Conservation (phyloP, 371 early-diverging fungal species). For the Mucor saturninus region DNA sequence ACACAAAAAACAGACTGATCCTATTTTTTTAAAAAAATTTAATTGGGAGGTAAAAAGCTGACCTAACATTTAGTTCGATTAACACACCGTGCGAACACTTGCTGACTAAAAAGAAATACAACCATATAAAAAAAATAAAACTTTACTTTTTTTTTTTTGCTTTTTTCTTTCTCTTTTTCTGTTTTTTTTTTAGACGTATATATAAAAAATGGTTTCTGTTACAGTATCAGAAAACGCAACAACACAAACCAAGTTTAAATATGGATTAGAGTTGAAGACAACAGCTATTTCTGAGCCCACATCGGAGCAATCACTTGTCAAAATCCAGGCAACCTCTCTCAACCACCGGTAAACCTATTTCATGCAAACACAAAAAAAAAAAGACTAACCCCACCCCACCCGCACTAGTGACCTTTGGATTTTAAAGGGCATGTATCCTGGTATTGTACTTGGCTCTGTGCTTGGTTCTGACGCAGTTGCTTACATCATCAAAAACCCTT, state of each 20-base stretch:
- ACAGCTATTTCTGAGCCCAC: constrained; percentile 1
- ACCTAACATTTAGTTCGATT: too few relatives aligned
- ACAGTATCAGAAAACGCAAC: constrained; percentile 22
- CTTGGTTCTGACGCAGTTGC: constrained; percentile 70
- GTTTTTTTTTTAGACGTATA: too few relatives aligned
- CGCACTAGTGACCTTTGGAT: constrained; percentile 61
- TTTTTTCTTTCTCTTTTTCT: constrained; percentile 4
- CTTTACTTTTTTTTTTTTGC: constrained; percentile 5
- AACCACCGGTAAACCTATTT: constrained; percentile 61
- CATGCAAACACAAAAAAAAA: too few relatives aligned
- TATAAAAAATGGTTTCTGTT: constrained; percentile 24
- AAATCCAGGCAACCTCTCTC: constrained; percentile 68
- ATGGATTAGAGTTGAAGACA: constrained; percentile 34
- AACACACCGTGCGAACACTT: constrained; percentile 7
- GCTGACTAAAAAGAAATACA: neutral
- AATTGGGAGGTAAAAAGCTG: too few relatives aligned
- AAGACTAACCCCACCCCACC: neutral
- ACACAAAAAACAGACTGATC: constrained; percentile 7
- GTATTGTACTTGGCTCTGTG: constrained; percentile 55
- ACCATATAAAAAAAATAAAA: constrained; percentile 11
- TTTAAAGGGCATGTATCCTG: constrained; percentile 57
- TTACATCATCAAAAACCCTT: constrained; percentile 30
- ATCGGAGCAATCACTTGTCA: constrained; percentile 52
- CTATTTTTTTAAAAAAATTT: neutral
- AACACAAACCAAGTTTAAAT: constrained; percentile 28